Evolutionary conservation across 805 yeast species (phyloP).

Genomic region (Ogataea naganishii): DNA sequence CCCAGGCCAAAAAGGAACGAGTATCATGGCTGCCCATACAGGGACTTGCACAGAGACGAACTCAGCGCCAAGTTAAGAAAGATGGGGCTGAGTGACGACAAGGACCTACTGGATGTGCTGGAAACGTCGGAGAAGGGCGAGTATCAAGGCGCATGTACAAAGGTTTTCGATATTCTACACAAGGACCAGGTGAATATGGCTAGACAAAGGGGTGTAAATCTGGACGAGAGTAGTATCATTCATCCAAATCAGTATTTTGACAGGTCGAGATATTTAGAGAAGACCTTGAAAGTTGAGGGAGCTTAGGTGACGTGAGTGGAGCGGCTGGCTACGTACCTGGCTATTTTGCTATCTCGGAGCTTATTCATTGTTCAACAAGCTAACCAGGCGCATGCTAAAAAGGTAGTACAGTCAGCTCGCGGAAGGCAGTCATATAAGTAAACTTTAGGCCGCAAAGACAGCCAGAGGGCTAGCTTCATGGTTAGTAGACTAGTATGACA

Average conservation of each 20-base stretch:
- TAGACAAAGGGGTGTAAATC: constrained; percentile 28
- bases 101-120: constrained; percentile 44
- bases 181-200: constrained; percentile 30
- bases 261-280: constrained; percentile 54
- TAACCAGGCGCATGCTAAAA: too few species aligned
- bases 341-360: too few species aligned
- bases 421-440: too few species aligned
- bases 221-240: constrained; percentile 54
- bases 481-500: too few species aligned
- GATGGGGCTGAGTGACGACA: constrained; percentile 55
- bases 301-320: constrained; percentile 2
- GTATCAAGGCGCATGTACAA: constrained; percentile 81
- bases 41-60: constrained; percentile 62
- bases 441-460: too few species aligned
- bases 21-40: constrained; percentile 89
- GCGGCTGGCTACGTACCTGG: too few species aligned
- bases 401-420: too few species aligned
- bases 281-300: constrained; percentile 15
- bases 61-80: constrained; percentile 45
- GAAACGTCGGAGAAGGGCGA: constrained; percentile 64
- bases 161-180: constrained; percentile 73
- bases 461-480: too few species aligned
- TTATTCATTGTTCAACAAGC: too few species aligned
- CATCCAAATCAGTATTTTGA: constrained; percentile 90
- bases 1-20: constrained; percentile 64